Evolutionary conservation across 2,329 filamentous ascomycete genomes (phyloP), one percentile per base, ranked within the genome.

Genomic region (Fusarium subtropicale): DNA sequence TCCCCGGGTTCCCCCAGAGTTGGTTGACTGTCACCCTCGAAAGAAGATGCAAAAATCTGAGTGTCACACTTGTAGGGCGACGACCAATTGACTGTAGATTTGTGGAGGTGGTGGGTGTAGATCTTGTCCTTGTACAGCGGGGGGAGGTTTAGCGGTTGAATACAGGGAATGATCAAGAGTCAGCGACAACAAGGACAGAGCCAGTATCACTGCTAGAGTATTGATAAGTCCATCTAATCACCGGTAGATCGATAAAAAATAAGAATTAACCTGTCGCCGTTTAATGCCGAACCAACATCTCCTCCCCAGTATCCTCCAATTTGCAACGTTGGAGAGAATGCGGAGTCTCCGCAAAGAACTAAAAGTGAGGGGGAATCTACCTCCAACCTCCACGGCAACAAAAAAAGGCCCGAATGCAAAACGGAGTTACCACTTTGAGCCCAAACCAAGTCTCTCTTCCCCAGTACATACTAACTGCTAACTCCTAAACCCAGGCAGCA

Each of bases 331-430:
- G 66, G 66, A 70, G 62, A 63, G 47, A 53, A 64, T 70, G 66
- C 66, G 67, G 67, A 69, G 67, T 39, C 67, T 69, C 66, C 67
- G 67, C 67, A 69, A 62, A 55, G 54, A 62, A 36, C 39, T 6
- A 15, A 44, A 44, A 60, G 41, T 65, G 62, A 65, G 50, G 54
- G 54, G 52, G 45, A 41, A 48, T 13, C 15, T 22, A 12, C 24
- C 20, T 30, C 28, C 56, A 46, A 60, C 47, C 52, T 47, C 47
- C 56, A 48, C 47, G 30, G 16, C 9, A 24, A 20, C 24, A 42
- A 31, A 65, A 22, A 51, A 54, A 66, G 63, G 63, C 56, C 63
- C 62, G 63, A 66, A 51, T 65, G 22, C 57, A 3, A 44, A 10
- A n/a, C 42, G 46, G 47, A 54, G 33, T 46, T 22, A 41, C 42